Conservation (phyloP, 169 alveolate genomes). For the Eimeria maxima region DNA sequence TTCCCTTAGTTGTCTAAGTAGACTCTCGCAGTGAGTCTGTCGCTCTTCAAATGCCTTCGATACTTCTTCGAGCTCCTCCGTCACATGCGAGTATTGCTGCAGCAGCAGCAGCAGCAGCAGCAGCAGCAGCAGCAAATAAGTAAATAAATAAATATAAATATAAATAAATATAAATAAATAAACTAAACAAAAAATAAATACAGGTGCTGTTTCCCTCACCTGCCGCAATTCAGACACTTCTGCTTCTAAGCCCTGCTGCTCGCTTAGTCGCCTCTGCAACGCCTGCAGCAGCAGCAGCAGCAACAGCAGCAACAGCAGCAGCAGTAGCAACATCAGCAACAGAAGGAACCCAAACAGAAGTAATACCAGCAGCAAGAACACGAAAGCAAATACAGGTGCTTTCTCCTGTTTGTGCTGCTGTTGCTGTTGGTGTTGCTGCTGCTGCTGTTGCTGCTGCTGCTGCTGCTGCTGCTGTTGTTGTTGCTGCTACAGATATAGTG, state of each 20-base stretch:
- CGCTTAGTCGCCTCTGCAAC: conserved; percentile 40
- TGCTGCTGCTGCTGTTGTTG: conserved; percentile 6
- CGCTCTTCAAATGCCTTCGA: conserved; percentile 78
- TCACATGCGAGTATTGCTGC: conserved; percentile 78
- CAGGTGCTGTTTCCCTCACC: neutral
- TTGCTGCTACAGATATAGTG: neutral
- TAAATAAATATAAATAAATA: too few relatives aligned
- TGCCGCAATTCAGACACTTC: conserved; percentile 65
- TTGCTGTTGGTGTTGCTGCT: neutral
- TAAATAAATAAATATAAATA: too few relatives aligned
- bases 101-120: conserved; percentile 36
- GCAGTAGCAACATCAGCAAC: neutral
- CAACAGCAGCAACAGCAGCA: neutral
- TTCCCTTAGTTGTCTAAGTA: conserved; percentile 61
- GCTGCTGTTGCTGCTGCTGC: neutral
- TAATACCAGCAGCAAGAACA: neutral
- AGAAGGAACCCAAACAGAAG: neutral
- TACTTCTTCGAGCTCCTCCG: conserved; percentile 79
- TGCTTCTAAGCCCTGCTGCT: conserved; percentile 53
- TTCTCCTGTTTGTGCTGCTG: neutral
- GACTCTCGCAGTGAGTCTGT: conserved; percentile 68
- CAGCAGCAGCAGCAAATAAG: conserved; percentile 41
- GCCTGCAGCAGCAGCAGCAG: conserved; percentile 61
- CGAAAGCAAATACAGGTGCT: neutral
- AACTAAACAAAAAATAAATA: too few relatives aligned